phyloP scores from a whole-genome alignment of 1,284 basidiomycete genomes.

The Cutaneotrichosporon cyanovorans region DNA sequence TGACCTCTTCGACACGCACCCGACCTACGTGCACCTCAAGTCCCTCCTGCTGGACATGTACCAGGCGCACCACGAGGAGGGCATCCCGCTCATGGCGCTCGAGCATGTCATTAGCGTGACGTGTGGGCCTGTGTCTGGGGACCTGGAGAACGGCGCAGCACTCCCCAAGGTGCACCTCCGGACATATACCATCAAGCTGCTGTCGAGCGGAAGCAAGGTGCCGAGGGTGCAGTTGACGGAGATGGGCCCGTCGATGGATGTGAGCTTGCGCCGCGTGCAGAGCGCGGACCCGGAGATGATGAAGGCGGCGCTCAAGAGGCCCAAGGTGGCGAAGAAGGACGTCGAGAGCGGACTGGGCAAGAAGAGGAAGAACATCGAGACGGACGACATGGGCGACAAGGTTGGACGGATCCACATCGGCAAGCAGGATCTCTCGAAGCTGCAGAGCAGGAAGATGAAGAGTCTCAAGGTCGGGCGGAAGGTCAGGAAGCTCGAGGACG shows the following conservation, averaged over 20 bases:
- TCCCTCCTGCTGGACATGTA: slow-evolving; percentile 80
- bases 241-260: slow-evolving; percentile 87
- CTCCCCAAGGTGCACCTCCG: slow-evolving; percentile 83
- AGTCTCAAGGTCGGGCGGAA: slow-evolving; percentile 37
- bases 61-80: slow-evolving; percentile 77
- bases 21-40: slow-evolving; percentile 84
- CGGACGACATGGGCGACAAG: slow-evolving; percentile 96
- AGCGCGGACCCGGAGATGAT: slow-evolving; percentile 69
- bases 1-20: slow-evolving; percentile 84
- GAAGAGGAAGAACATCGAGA: slow-evolving; percentile 90
- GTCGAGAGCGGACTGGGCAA: slow-evolving; percentile 80
- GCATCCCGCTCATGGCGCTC: slow-evolving; percentile 73
- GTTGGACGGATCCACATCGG: slow-evolving; percentile 82
- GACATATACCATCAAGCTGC: slow-evolving; percentile 69
- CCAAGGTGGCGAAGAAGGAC: slow-evolving; percentile 78
- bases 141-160: slow-evolving; percentile 43
- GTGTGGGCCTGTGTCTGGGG: slow-evolving; percentile 53
- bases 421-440: slow-evolving; percentile 75
- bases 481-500: slow-evolving; percentile 13
- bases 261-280: slow-evolving; percentile 67
- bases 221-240: slow-evolving; percentile 75
- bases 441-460: slow-evolving; percentile 58
- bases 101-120: slow-evolving; percentile 88
- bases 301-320: slow-evolving; percentile 71
- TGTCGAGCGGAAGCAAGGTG: slow-evolving; percentile 63